Conservation (phyloP, 1,139 yeast genomes). For the Debaryomyces fabryi region DNA sequence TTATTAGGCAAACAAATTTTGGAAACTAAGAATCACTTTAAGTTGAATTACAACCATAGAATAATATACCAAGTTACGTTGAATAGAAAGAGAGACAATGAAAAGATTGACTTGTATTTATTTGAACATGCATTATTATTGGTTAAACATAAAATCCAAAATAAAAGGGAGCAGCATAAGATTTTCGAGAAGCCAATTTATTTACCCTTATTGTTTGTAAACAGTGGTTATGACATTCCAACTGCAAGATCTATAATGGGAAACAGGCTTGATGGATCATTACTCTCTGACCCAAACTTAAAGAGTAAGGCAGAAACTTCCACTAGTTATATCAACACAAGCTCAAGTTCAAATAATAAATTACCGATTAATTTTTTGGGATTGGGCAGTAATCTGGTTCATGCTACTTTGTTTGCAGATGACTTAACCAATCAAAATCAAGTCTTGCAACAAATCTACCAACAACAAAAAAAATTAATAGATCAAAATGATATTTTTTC, state of each 20-base stretch:
- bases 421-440: conserved; percentile 71
- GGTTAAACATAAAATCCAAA: conserved; percentile 83
- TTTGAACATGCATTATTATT: conserved; percentile 88
- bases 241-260: conserved; percentile 52
- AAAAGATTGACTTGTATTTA: conserved; percentile 79
- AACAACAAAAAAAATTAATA: conserved; percentile 75
- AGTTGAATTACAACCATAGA: conserved; percentile 79
- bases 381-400: conserved; percentile 48
- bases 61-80: conserved; percentile 78
- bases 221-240: conserved; percentile 80
- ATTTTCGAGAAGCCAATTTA: conserved; percentile 95
- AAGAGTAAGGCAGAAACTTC: conserved; percentile 33
- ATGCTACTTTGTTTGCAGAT: conserved; percentile 49
- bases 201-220: conserved; percentile 74
- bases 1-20: conserved; percentile 82
- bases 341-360: conserved; percentile 33
- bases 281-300: conserved; percentile 40
- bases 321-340: conserved; percentile 32
- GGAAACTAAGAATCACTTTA: conserved; percentile 55
- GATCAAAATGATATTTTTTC: conserved; percentile 80
- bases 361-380: conserved; percentile 54
- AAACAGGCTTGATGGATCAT: conserved; percentile 39
- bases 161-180: conserved; percentile 87
- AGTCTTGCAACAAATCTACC: conserved; percentile 74
- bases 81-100: conserved; percentile 68